Percentiles rank a stretch among this genome's conserved stretches.
These are phyloP conservation scores for Rauvolfia tetraphylla DNA, from an alignment of 257 asterid genomes.

Conservation along the genomic window DNA sequence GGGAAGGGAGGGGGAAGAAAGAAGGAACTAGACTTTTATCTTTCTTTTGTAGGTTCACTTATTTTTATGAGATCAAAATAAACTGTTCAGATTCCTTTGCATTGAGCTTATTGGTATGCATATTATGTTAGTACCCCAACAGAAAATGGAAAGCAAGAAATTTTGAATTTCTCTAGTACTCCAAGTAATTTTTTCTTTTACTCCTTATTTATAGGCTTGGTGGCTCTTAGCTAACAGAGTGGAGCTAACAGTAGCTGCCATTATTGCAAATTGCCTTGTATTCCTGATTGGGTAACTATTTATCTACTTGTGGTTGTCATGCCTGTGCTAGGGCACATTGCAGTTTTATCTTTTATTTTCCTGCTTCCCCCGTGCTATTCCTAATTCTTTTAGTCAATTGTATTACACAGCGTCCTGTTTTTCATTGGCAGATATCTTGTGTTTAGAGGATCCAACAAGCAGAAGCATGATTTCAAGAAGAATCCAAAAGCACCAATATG, in stretches of 20 bases:
- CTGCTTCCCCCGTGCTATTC: constrained; percentile 6
- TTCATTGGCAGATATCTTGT: constrained; percentile 59
- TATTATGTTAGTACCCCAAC: not conserved
- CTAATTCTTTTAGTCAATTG: constrained; percentile 3
- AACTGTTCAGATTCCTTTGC: not conserved
- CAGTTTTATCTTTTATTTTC: not conserved
- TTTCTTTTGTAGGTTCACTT: not conserved
- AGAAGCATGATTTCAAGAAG: constrained; percentile 86
- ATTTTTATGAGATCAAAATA: not conserved
- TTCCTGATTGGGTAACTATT: constrained; percentile 64
- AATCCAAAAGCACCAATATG: constrained; percentile 80
- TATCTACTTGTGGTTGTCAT: constrained; percentile 4
- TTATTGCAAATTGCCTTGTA: constrained; percentile 76
- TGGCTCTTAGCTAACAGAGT: constrained; percentile 80
- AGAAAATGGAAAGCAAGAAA: not conserved
- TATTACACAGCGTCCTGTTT: constrained; percentile 20
- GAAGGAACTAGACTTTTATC: not conserved
- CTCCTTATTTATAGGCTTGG: constrained; percentile 65
- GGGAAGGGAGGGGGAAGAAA: not conserved
- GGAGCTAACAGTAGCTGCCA: constrained; percentile 68
- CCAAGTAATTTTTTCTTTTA: constrained; percentile 7
- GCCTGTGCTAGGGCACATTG: not conserved
- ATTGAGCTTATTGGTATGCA: not conserved
- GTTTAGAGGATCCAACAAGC: constrained; percentile 98
- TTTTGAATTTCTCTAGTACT: not conserved